Conservation (phyloP, 169 alveolate species). For the Eimeria praecox region DNA sequence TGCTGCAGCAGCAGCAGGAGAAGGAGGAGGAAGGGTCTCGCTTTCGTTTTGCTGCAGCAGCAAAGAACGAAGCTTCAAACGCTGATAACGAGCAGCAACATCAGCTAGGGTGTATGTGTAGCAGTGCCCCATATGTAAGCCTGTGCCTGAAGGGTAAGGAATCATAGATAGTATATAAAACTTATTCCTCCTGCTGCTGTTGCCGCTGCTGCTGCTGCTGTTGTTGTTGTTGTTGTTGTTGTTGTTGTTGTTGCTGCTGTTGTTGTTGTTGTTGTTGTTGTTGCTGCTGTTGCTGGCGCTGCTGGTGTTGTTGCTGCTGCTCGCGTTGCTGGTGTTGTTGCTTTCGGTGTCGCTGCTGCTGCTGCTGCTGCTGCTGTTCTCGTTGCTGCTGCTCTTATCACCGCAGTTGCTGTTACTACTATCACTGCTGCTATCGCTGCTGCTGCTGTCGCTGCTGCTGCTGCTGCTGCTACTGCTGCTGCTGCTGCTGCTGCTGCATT, state of each 20-base stretch:
- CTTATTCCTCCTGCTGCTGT: conserved; percentile 76
- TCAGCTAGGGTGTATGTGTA: conserved; percentile 95
- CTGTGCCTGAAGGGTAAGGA: conserved; percentile 96
- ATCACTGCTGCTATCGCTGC: neutral
- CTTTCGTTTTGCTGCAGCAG: neutral
- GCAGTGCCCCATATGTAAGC: conserved; percentile 96
- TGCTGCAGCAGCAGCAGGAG: conserved; percentile 3
- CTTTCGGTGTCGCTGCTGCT: too few species aligned
- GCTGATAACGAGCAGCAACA: conserved; percentile 92
- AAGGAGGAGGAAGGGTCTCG: too few species aligned
- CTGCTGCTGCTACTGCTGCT: too few species aligned
- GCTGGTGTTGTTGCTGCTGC: too few species aligned
- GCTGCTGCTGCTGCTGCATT: too few species aligned
- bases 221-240: neutral
- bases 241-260: neutral
- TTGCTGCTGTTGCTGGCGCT: neutral
- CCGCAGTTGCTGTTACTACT: too few species aligned
- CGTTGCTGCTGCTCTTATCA: too few species aligned
- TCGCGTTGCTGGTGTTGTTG: too few species aligned
- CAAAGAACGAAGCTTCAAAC: conserved; percentile 82
- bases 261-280: neutral
- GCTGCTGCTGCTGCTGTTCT: too few species aligned
- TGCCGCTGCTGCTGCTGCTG: neutral
- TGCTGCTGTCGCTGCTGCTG: too few species aligned
- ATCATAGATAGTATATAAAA: conserved; percentile 93